These are phyloP conservation scores for Termitomyces sp. DNA, from an alignment of 768 basidiomycete genomes.

Conservation along the genomic window DNA sequence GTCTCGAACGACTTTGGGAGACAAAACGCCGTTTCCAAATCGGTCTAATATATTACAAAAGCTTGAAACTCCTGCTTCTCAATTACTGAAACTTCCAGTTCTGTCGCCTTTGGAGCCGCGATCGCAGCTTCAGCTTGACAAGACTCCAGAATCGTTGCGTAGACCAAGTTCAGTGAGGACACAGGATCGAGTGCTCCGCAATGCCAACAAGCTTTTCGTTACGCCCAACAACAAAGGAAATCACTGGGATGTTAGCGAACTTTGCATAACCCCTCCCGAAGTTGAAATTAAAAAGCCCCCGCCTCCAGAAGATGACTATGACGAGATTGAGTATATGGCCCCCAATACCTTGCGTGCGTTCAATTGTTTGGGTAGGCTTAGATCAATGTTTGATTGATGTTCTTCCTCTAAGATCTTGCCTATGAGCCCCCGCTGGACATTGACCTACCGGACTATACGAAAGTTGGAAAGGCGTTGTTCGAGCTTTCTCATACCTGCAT, in stretches of 20 bases:
- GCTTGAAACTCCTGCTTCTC: slow-evolving; percentile 29
- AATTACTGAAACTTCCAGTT: slow-evolving; percentile 29
- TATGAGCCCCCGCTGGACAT: slow-evolving; percentile 41
- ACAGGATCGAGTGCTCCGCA: slow-evolving; percentile 51
- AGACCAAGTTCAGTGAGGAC: slow-evolving; percentile 68
- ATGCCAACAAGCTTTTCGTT: slow-evolving; percentile 45
- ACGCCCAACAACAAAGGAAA: slow-evolving; percentile 64
- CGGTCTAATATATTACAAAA: slow-evolving; percentile 31
- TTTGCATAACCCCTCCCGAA: slow-evolving; percentile 26
- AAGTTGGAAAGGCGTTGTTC: slow-evolving; percentile 32
- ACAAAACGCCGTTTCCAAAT: slow-evolving; percentile 77
- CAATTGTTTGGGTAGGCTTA: not conserved
- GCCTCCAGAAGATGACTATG: slow-evolving; percentile 28
- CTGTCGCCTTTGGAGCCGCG: slow-evolving; percentile 18
- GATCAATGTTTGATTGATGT: not conserved
- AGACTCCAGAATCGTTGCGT: slow-evolving; percentile 34
- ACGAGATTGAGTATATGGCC: slow-evolving; percentile 49
- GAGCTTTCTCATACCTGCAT: slow-evolving; percentile 26
- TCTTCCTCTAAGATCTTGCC: slow-evolving; percentile 26
- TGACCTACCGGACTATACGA: slow-evolving; percentile 36
- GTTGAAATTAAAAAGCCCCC: slow-evolving; percentile 19
- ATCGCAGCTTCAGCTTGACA: slow-evolving; percentile 17
- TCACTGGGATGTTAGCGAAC: slow-evolving; percentile 74
- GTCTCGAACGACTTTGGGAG: slow-evolving; percentile 35
- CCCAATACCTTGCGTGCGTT: slow-evolving; percentile 38